Evolutionary conservation across 2,329 filamentous ascomycete species (phyloP).

Genomic region (Penicillium rolfsii): DNA sequence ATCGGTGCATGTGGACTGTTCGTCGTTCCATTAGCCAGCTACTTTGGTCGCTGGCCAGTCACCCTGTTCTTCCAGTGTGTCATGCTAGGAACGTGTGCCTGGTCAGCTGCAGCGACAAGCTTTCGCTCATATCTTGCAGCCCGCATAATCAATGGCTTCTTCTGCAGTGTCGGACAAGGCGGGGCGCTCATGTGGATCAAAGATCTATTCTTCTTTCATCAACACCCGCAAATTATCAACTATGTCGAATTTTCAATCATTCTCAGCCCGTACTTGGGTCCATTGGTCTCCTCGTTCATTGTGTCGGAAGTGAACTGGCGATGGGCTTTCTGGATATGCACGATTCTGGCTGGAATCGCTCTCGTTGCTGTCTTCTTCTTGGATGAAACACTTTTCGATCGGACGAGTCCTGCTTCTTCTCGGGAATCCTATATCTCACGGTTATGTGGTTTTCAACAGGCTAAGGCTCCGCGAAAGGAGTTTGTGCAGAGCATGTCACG

Average conservation of each 20-base stretch:
- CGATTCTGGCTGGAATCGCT: slow-evolving; percentile 38
- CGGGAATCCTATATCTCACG: slow-evolving; percentile 37
- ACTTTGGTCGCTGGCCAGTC: slow-evolving; percentile 51
- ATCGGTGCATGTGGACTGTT: slow-evolving; percentile 48
- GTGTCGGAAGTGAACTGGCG: slow-evolving; percentile 42
- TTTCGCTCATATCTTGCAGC: slow-evolving; percentile 33
- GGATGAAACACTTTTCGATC: slow-evolving; percentile 47
- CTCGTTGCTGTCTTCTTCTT: slow-evolving; percentile 39
- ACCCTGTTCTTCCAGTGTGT: slow-evolving; percentile 47
- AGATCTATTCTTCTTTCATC: slow-evolving; percentile 48
- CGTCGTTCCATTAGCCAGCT: slow-evolving; percentile 46
- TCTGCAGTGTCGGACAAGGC: slow-evolving; percentile 47
- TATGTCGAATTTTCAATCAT: slow-evolving; percentile 44
- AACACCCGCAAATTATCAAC: slow-evolving; percentile 47
- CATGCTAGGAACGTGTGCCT: slow-evolving; percentile 44
- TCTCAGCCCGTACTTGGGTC: slow-evolving; percentile 40
- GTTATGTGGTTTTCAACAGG: slow-evolving; percentile 43
- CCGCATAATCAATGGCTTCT: slow-evolving; percentile 51
- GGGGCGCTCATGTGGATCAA: slow-evolving; percentile 51
- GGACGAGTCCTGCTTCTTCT: slow-evolving; percentile 26
- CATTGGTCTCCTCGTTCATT: slow-evolving; percentile 43
- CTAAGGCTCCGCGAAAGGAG: slow-evolving; percentile 37
- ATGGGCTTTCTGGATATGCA: slow-evolving; percentile 43
- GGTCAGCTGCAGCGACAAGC: slow-evolving; percentile 23
- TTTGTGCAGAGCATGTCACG: slow-evolving; percentile 35